phyloP scores from a whole-genome alignment of 768 basidiomycete genomes.

The Boletus bicolor region DNA sequence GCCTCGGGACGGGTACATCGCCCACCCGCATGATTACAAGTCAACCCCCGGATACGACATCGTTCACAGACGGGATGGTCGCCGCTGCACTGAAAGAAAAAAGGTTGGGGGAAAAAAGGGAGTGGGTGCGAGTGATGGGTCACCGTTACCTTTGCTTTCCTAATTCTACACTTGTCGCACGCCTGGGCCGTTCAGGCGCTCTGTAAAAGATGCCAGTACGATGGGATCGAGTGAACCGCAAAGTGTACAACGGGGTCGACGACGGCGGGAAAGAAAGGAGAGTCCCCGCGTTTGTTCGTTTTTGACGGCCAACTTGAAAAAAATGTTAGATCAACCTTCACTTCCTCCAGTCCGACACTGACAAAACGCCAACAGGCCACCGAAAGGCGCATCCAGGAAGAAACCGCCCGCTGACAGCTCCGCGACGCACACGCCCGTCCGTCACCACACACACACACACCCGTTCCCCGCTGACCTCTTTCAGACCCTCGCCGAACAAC shows the following conservation, averaged over 20 bases:
- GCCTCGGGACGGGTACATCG: slow-evolving; percentile 28
- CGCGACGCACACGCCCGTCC: slow-evolving; percentile 22
- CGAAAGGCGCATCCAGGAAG: slow-evolving; percentile 27
- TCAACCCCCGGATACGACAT: slow-evolving; percentile 53
- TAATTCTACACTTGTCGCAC: slow-evolving; percentile 68
- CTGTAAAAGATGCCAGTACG: slow-evolving; percentile 63
- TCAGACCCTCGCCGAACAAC: slow-evolving; percentile 69
- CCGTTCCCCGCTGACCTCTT: not conserved
- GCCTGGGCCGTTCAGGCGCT: slow-evolving; percentile 69
- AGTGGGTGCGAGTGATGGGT: too few species aligned
- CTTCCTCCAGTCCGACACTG: too few species aligned
- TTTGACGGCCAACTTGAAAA: not conserved
- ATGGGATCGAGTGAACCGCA: slow-evolving; percentile 61
- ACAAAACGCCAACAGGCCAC: slow-evolving; percentile 19
- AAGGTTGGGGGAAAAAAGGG: not conserved
- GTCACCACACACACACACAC: not conserved
- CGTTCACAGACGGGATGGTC: slow-evolving; percentile 68
- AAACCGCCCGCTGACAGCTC: slow-evolving; percentile 2
- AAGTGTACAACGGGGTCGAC: slow-evolving; percentile 29
- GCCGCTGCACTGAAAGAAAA: slow-evolving; percentile 47
- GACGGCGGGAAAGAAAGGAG: not conserved
- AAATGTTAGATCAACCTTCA: not conserved
- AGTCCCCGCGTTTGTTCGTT: not conserved
- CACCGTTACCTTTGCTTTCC: slow-evolving; percentile 60
- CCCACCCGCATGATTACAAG: slow-evolving; percentile 67